Base-by-base conservation (phyloP, 2,329 filamentous ascomycete species). In the Pseudogymnoascus sp. region DNA sequence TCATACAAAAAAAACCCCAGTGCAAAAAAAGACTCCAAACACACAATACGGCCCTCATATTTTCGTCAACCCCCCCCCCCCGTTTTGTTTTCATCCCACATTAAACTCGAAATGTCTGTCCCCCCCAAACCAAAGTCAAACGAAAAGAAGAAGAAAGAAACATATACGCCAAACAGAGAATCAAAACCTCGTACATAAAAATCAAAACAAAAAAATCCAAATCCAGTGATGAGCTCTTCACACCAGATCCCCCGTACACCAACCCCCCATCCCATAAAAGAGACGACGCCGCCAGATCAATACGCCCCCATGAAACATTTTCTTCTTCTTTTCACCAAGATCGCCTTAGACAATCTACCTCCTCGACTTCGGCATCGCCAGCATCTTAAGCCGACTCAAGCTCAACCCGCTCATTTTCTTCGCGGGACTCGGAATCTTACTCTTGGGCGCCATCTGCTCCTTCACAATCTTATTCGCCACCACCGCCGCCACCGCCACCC, bases 311-410 rank as follows among this genome's bases (percentile, higher is more conserved):
- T 10, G 28, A 31, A 31, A 31, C 28, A 31, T 5, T 31, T 8
- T 8, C 6, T 31, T 2, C 8, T 31, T n/a, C n/a, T n/a, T n/a
- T n/a, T n/a, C n/a, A 31, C 28, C 28, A 8, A 31, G 28, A 31
- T 2, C 28, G 8, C 28, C 6, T 5, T 8, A 26, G 1, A 1
- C 28, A 26, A 9, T n/a, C 66, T 75, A 83, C 65, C 75, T 80
- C 64, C 84, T 79, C 66, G 79, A 74, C 77, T 87, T 87, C 1
- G 85, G 85, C 50, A 79, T 78, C 57, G 85, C 80, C 23, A 87
- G 79, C 81, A 84, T 83, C 69, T 85, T 83, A 63, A 87, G 76
- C 65, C 85, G 79, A 71, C 82, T 86, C 65, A 86, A 71, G 67
- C 79, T 87, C 64, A 87, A 72, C 23, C 80, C 77, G 23, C 65